Evolutionary conservation across 768 basidiomycete genomes (phyloP).

Genomic region (Leccinum imitatum): DNA sequence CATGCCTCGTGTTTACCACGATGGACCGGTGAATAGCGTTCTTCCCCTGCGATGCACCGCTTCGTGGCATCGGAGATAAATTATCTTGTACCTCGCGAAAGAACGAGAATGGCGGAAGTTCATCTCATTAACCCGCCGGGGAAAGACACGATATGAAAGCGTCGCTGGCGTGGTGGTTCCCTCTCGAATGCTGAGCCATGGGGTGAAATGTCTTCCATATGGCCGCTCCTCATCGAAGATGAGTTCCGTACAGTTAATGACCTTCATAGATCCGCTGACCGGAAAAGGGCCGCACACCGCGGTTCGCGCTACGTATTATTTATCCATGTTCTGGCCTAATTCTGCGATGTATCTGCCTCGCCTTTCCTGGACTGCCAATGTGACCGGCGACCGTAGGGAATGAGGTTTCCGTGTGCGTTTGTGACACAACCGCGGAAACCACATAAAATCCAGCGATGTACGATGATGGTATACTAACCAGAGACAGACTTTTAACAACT

Average conservation of each 20-base stretch:
- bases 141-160: conserved; percentile 6
- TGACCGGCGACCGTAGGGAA: conserved; percentile 35
- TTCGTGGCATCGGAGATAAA: conserved; percentile 32
- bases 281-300: conserved; percentile 9
- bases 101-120: conserved; percentile 17
- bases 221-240: conserved; percentile 4
- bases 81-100: conserved; percentile 19
- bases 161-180: conserved; percentile 1
- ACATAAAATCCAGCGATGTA: conserved; percentile 29
- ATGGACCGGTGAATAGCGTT: conserved; percentile 23
- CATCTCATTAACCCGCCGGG: conserved; percentile 21
- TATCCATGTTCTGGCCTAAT: conserved; percentile 19
- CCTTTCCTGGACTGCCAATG: conserved; percentile 35
- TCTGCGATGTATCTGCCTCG: conserved; percentile 34
- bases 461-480: conserved; percentile 14
- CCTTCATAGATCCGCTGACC: conserved; percentile 7
- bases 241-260: conserved; percentile 15
- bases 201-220: neutral
- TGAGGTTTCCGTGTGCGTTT: conserved; percentile 40
- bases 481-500: conserved; percentile 19
- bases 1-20: conserved; percentile 35
- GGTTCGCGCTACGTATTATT: conserved; percentile 24
- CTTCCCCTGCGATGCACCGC: conserved; percentile 26
- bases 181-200: conserved; percentile 4
- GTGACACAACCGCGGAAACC: conserved; percentile 32